Conservation (phyloP, 176 grass and related monocot species). For the Ananas comosus region DNA sequence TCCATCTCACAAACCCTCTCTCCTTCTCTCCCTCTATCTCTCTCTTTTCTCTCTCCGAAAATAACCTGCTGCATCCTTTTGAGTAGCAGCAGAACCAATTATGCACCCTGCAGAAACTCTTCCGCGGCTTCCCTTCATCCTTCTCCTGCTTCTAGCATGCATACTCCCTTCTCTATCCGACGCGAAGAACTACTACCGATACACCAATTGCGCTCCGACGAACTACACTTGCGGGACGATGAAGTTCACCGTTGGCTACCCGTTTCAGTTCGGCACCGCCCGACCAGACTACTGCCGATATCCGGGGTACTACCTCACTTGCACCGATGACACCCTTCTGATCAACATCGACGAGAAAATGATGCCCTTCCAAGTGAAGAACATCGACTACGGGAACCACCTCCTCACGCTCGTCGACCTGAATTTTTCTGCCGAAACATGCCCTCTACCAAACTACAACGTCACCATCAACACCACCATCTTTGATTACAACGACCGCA, state of each 20-base stretch:
- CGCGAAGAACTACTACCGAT: not conserved
- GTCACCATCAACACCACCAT: conserved; percentile 8
- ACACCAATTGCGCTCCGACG: not conserved
- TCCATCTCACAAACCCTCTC: no score
- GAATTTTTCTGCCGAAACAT: not conserved
- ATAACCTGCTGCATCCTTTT: no score
- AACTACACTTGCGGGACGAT: not conserved
- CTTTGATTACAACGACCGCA: conserved; percentile 20
- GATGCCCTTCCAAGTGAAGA: conserved; percentile 21
- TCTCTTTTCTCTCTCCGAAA: no score
- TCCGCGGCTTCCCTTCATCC: not conserved
- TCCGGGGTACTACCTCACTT: conserved; percentile 30
- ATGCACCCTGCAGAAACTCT: not conserved
- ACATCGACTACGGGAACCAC: conserved; percentile 23
- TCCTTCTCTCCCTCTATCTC: no score
- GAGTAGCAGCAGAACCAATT: no score
- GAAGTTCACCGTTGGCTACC: not conserved
- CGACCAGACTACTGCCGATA: conserved; percentile 33
- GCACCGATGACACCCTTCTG: not conserved
- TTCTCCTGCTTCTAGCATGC: not conserved
- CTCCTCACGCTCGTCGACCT: conserved; percentile 22
- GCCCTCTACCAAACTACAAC: conserved; percentile 27
- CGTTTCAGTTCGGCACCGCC: not conserved
- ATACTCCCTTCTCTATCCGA: not conserved
- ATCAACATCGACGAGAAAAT: conserved; percentile 11